Base-by-base conservation (phyloP, 2,329 filamentous ascomycete genomes). In the Ophiostoma ulmi region DNA sequence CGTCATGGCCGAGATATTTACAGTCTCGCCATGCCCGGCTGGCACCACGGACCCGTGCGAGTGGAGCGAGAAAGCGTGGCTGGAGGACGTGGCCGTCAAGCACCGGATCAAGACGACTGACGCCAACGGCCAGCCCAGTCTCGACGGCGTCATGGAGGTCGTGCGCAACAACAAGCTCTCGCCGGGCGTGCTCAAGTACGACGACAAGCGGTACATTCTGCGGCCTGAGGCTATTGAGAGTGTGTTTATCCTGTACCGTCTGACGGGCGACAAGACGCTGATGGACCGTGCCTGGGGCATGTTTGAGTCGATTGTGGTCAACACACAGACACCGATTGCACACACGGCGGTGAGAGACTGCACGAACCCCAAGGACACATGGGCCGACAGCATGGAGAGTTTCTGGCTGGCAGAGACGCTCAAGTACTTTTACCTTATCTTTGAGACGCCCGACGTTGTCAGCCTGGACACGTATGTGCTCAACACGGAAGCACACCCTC, bases 201-300 rank as follows among this genome's bases (percentile, higher is more conserved):
- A 80, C 55, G 86, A 89, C 71, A 79, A 81, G 58, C 83, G 83
- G 70, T 92, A 91, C 76, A 86, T 91, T 44, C 82, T 92, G 63
- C 85, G 89, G 71, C 91, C 91, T 22, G 91, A 94, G 79, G 91
- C 91, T 1, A 92, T 94, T 70, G 91, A 94, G 80, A 91, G 88
- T 17, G 86, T 95, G 4, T 94, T 92, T 78, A 86, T 92, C 76
- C 86, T 94, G 82, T 92, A 90, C 77, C 86, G 91, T 70, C 83
- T 92, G 71, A 93, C 90, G 0, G 91, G 90, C 36, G 87, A 91
- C 74, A 74, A 82, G 1, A 80, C 82, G 67, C 90, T 88, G 84
- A 86, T 87, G 76, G 85, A 90, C 72, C 88, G 88, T 76, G 91
- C 90, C 1, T 93, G 91, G 91, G 81, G 82, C 71, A 93, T 93